phyloP scores from a whole-genome alignment of 108 stramenopile species.

The Parmales sp. region DNA sequence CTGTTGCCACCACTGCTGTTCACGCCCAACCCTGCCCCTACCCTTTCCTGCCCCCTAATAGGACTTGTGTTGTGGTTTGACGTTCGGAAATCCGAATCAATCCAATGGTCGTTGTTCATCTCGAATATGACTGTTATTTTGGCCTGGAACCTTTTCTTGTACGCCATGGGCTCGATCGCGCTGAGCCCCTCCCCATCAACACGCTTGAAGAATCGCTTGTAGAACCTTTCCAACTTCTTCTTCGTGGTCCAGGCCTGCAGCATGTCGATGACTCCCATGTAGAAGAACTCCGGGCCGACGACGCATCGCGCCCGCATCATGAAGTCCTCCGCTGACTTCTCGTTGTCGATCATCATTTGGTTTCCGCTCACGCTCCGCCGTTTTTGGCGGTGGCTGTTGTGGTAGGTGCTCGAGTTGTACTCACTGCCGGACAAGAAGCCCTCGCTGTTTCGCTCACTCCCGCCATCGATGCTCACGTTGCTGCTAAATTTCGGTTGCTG shows the following conservation, averaged over 20 bases:
- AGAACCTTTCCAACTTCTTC: slow-evolving; percentile 19
- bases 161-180: slow-evolving; percentile 15
- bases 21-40: no score
- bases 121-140: not conserved
- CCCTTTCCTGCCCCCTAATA: no score
- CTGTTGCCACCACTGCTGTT: no score
- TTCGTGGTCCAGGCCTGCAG: slow-evolving; percentile 19
- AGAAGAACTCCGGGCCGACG: slow-evolving; percentile 13
- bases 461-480: no score
- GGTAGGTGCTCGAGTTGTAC: no score
- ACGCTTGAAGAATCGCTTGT: slow-evolving; percentile 10
- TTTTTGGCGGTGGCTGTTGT: no score
- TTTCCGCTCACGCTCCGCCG: not conserved
- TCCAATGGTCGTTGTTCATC: not conserved
- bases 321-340: not conserved
- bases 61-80: no score
- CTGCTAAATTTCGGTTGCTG: no score
- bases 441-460: no score
- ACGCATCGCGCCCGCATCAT: slow-evolving; percentile 8
- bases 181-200: slow-evolving; percentile 2
- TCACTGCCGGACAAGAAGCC: no score
- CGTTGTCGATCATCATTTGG: not conserved
- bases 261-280: slow-evolving; percentile 26
- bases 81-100: no score
- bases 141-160: slow-evolving; percentile 18